phyloP scores from a whole-genome alignment of 306 rosid species.

The Vigna reflexopilosa region DNA sequence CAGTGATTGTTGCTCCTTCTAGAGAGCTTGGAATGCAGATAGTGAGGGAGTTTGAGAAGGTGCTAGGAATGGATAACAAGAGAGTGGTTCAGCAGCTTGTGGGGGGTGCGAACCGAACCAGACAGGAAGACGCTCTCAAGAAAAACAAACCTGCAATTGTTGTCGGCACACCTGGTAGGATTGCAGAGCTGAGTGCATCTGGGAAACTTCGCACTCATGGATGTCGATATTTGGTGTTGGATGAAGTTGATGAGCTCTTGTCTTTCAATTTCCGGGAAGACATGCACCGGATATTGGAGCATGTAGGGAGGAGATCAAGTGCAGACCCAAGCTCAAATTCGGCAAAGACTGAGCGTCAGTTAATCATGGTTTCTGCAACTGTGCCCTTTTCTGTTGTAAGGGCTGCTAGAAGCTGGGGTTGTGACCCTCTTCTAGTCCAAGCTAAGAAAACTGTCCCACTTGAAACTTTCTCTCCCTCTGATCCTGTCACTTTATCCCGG shows the following conservation, averaged over 20 bases:
- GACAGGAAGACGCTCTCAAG: constrained; percentile 96
- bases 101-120: constrained; percentile 89
- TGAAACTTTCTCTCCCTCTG: constrained; percentile 60
- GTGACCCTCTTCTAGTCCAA: constrained; percentile 81
- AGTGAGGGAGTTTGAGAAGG: constrained; percentile 93
- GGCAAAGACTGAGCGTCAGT: constrained; percentile 65
- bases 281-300: constrained; percentile 93
- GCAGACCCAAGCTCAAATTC: constrained; percentile 52
- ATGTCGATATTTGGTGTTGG: constrained; percentile 80
- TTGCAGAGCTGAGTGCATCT: constrained; percentile 88
- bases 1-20: constrained; percentile 90
- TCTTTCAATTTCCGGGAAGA: constrained; percentile 91
- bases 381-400: constrained; percentile 90
- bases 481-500: constrained; percentile 58
- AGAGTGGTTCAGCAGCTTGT: constrained; percentile 92
- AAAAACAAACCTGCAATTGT: constrained; percentile 88
- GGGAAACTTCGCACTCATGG: constrained; percentile 93
- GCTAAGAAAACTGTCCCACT: constrained; percentile 73
- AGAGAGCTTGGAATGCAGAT: constrained; percentile 99
- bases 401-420: constrained; percentile 93
- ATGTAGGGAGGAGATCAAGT: constrained; percentile 82
- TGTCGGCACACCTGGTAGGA: constrained; percentile 96
- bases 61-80: constrained; percentile 72
- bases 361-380: constrained; percentile 89
- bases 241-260: constrained; percentile 92